Evolutionary conservation across 202 grass and related monocot species (phyloP).

Genomic region (Dendrocalamus latiflorus): DNA sequence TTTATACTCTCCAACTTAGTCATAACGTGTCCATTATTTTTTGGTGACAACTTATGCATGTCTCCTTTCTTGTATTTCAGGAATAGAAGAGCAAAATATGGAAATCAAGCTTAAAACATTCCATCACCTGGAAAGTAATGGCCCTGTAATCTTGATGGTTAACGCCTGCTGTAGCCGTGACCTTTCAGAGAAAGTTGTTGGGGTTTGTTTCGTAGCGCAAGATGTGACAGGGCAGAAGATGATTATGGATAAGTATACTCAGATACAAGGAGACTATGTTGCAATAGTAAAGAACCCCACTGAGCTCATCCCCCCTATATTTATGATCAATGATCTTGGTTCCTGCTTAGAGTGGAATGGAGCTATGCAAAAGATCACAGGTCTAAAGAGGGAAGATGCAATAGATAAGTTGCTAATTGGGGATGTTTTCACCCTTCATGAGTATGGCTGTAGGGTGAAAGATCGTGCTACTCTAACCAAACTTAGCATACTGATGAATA

Average conservation of each 20-base stretch:
- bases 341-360: slow-evolving; percentile 89
- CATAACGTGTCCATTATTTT: no score
- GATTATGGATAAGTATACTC: slow-evolving; percentile 85
- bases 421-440: slow-evolving; percentile 75
- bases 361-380: slow-evolving; percentile 85
- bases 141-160: slow-evolving; percentile 66
- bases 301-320: slow-evolving; percentile 92
- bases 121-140: slow-evolving; percentile 37
- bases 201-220: slow-evolving; percentile 89
- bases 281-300: slow-evolving; percentile 81
- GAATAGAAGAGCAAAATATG: slow-evolving; percentile 82
- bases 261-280: slow-evolving; percentile 85
- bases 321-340: slow-evolving; percentile 85
- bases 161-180: slow-evolving; percentile 81
- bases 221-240: slow-evolving; percentile 82
- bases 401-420: slow-evolving; percentile 81
- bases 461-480: slow-evolving; percentile 77
- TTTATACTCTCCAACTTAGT: slow-evolving; percentile 18
- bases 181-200: slow-evolving; percentile 66
- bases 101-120: slow-evolving; percentile 91
- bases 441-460: slow-evolving; percentile 72
- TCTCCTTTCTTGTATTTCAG: slow-evolving; percentile 46
- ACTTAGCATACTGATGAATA: slow-evolving; percentile 78
- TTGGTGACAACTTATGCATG: slow-evolving; percentile 16
- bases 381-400: slow-evolving; percentile 62